phyloP scores from a whole-genome alignment of 2,329 filamentous ascomycete species.

The Zopfia rhizophila region DNA sequence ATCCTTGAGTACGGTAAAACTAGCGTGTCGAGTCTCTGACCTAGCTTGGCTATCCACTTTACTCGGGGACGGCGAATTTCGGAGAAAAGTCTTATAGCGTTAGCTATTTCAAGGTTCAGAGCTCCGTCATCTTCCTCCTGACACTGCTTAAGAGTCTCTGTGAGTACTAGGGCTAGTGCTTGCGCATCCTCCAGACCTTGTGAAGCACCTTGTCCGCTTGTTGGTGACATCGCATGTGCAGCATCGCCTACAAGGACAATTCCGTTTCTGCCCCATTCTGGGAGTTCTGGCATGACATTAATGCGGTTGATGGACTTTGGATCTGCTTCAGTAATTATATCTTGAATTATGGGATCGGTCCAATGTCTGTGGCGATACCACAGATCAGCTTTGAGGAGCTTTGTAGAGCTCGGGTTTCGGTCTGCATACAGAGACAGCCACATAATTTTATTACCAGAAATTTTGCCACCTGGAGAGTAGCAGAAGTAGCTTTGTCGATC shows the following conservation, averaged over 20 bases:
- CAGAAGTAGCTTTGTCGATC: conserved; percentile 64
- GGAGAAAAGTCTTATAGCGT: conserved; percentile 28
- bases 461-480: conserved; percentile 53
- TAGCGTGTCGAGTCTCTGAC: too few relatives aligned
- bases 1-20: too few relatives aligned
- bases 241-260: conserved; percentile 67
- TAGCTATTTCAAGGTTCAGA: too few relatives aligned
- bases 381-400: conserved; percentile 47
- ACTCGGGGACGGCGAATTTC: conserved; percentile 32
- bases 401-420: conserved; percentile 24
- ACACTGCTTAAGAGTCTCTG: too few relatives aligned
- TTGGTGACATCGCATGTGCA: conserved; percentile 65
- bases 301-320: conserved; percentile 60
- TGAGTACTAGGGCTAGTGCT: conserved; percentile 51
- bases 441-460: conserved; percentile 39
- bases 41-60: conserved; percentile 26
- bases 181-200: conserved; percentile 67
- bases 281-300: conserved; percentile 60
- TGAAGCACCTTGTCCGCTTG: conserved; percentile 65
- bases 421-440: conserved; percentile 64
- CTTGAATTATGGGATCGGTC: conserved; percentile 54
- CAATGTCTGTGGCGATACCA: conserved; percentile 56
- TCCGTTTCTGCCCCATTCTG: conserved; percentile 59
- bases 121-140: too few relatives aligned
- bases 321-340: conserved; percentile 48